Conservation (phyloP, 2,329 filamentous ascomycete genomes). For the Hypoxylon sp. region DNA sequence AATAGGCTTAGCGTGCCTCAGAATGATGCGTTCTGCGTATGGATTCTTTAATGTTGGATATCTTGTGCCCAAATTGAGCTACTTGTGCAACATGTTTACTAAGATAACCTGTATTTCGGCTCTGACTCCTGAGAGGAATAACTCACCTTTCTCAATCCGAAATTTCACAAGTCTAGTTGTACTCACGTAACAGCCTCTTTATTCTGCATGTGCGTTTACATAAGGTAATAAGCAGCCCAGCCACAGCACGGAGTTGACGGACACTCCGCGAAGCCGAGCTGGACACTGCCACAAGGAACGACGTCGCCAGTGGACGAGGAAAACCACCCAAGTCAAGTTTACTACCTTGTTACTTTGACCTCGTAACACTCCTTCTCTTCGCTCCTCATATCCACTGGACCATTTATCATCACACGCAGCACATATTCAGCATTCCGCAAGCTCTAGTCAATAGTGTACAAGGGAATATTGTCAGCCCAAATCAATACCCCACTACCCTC, state of each 20-base stretch:
- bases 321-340: constrained; percentile 31
- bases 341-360: constrained; percentile 13
- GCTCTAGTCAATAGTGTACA: constrained; percentile 20
- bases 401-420: neutral
- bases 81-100: constrained; percentile 20
- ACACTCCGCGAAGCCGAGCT: constrained; percentile 33
- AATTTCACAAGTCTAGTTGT: constrained; percentile 13
- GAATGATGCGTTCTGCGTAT: constrained; percentile 14
- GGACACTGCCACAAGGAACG: constrained; percentile 43
- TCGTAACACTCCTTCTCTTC: constrained; percentile 24
- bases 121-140: neutral
- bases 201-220: neutral
- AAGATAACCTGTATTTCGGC: neutral
- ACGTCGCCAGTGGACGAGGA: constrained; percentile 36
- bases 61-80: neutral
- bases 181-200: constrained; percentile 13
- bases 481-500: constrained; percentile 26
- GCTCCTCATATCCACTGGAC: neutral
- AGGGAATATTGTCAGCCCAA: constrained; percentile 25
- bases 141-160: neutral
- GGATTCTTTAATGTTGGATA: constrained; percentile 11
- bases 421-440: constrained; percentile 14
- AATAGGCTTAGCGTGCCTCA: constrained; percentile 9
- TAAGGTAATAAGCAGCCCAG: constrained; percentile 27
- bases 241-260: constrained; percentile 38